Conservation (phyloP, 352 stramenopile species). For the Globisporangium okanoganense region DNA sequence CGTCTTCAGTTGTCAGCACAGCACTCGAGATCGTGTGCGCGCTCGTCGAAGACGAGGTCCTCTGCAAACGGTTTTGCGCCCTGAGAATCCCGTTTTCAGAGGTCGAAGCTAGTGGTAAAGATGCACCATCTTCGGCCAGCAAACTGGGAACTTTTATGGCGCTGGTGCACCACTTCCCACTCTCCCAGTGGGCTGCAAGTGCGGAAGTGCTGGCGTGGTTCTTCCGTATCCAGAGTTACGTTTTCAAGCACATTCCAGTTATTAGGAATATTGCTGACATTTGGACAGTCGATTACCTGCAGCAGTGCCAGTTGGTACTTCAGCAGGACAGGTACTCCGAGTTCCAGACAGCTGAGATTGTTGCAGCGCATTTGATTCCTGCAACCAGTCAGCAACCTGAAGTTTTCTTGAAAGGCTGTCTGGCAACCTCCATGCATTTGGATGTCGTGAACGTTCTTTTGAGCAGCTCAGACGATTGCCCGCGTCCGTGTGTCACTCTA, state of each 20-base stretch:
- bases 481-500: background rate
- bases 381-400: background rate
- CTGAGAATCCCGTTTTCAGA: background rate
- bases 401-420: background rate
- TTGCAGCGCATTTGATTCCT: slow-evolving; percentile 4
- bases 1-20: background rate
- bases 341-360: slow-evolving; percentile 3
- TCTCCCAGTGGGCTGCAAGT: slow-evolving; percentile 6
- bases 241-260: background rate
- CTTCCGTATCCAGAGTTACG: slow-evolving; percentile 7
- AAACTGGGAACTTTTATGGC: background rate
- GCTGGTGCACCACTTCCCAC: slow-evolving; percentile 4
- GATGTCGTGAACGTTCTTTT: slow-evolving; percentile 3
- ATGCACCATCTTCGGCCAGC: background rate
- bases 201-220: slow-evolving; percentile 2
- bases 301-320: slow-evolving; percentile 3
- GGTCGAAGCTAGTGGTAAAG: background rate
- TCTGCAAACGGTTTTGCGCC: slow-evolving; percentile 5
- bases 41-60: background rate
- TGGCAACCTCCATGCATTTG: slow-evolving; percentile 2
- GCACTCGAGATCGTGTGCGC: slow-evolving; percentile 3
- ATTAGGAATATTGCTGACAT: background rate
- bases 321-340: background rate
- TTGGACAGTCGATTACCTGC: slow-evolving; percentile 12
- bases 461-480: background rate